phyloP scores from a whole-genome alignment of 371 early-diverging fungal species.

The Cokeromyces recurvatus region DNA sequence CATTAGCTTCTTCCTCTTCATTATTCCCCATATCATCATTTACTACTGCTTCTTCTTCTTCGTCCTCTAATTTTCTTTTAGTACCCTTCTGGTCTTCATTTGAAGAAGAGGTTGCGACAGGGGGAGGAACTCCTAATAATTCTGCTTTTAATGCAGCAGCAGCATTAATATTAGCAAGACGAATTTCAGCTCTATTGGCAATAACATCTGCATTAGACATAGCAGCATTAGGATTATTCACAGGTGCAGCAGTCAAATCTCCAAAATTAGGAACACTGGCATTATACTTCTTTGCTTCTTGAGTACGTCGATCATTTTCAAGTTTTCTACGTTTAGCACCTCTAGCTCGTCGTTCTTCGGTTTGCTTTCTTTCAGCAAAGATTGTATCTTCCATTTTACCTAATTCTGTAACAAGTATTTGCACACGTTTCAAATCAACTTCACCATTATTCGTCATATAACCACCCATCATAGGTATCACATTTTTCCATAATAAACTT shows the following conservation, averaged over 20 bases:
- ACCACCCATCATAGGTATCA: slow-evolving; percentile 70
- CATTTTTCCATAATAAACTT: slow-evolving; percentile 83
- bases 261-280: slow-evolving; percentile 26
- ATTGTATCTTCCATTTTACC: slow-evolving; percentile 84
- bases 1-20: slow-evolving; percentile 33
- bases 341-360: slow-evolving; percentile 35
- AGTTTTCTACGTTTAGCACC: slow-evolving; percentile 41
- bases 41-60: too few species aligned
- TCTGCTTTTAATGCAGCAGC: slow-evolving; percentile 47
- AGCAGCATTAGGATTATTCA: slow-evolving; percentile 23
- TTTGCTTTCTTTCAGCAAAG: slow-evolving; percentile 69
- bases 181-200: slow-evolving; percentile 30
- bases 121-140: slow-evolving; percentile 11
- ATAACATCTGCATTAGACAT: slow-evolving; percentile 40
- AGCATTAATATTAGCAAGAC: slow-evolving; percentile 43
- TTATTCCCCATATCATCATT: slow-evolving; percentile 22
- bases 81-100: slow-evolving; percentile 21
- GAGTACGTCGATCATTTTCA: slow-evolving; percentile 37
- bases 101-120: not conserved
- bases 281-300: slow-evolving; percentile 27
- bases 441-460: slow-evolving; percentile 87
- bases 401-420: slow-evolving; percentile 75
- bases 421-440: slow-evolving; percentile 74
- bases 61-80: slow-evolving; percentile 37
- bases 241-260: slow-evolving; percentile 37